Percentiles rank a stretch among this genome's conserved stretches.
Evolutionary conservation across 768 basidiomycete species (phyloP).

Genomic region (Fomitopsis pulvina): DNA sequence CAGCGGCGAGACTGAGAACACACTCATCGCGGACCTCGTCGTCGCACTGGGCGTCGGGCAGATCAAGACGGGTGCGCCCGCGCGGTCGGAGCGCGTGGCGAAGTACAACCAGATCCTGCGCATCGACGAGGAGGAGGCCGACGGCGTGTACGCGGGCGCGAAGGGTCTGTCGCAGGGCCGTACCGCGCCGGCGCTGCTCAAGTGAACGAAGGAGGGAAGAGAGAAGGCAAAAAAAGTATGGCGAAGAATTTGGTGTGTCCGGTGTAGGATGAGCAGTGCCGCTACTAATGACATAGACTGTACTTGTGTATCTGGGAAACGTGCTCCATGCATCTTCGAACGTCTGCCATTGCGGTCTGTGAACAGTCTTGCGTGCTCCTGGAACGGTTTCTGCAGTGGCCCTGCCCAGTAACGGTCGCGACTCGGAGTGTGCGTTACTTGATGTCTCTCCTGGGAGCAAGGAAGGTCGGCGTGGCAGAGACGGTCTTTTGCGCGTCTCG

Average conservation of each 20-base stretch:
- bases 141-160: slow-evolving; percentile 67
- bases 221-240: not conserved
- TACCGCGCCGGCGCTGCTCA: slow-evolving; percentile 66
- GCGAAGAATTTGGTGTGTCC: too few relatives aligned
- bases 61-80: slow-evolving; percentile 99
- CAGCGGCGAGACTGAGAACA: slow-evolving; percentile 97
- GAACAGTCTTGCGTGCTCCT: too few relatives aligned
- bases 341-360: too few relatives aligned
- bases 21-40: slow-evolving; percentile 90
- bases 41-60: slow-evolving; percentile 90
- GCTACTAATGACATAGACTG: slow-evolving; percentile 1
- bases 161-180: slow-evolving; percentile 75
- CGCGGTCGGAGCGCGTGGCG: slow-evolving; percentile 92
- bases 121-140: slow-evolving; percentile 83
- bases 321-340: too few relatives aligned
- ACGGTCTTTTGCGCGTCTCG: too few relatives aligned
- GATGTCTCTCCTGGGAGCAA: too few relatives aligned
- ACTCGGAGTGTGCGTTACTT: too few relatives aligned
- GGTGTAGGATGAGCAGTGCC: slow-evolving; percentile 6
- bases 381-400: too few relatives aligned
- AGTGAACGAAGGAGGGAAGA: slow-evolving; percentile 32
- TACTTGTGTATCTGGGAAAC: too few relatives aligned
- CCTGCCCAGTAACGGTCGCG: too few relatives aligned
- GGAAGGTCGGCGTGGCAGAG: too few relatives aligned
- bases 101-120: slow-evolving; percentile 90